These are phyloP conservation scores for Alternaria sp. DNA, from an alignment of 2,329 filamentous ascomycete species.

Conservation along the genomic window DNA sequence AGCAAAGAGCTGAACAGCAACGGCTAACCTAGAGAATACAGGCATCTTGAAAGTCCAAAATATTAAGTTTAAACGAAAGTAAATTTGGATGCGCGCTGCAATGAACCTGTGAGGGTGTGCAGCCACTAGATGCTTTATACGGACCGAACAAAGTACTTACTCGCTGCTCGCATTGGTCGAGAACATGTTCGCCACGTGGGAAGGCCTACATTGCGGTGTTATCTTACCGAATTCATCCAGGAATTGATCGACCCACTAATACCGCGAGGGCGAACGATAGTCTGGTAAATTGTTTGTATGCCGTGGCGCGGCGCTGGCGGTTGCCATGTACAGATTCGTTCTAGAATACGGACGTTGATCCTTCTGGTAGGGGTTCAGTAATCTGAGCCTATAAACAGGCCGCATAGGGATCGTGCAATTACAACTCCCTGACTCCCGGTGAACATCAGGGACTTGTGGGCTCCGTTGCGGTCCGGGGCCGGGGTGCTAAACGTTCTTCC, in stretches of 20 bases:
- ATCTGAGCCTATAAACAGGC: neutral
- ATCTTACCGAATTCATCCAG: conserved; percentile 2
- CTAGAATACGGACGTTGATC: conserved; percentile 3
- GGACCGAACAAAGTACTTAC: conserved; percentile 3
- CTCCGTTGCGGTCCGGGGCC: neutral
- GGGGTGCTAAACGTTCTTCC: neutral
- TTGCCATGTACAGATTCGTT: neutral
- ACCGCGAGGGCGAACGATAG: neutral
- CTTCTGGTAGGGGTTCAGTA: neutral
- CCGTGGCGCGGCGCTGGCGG: conserved; percentile 1
- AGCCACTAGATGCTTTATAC: conserved; percentile 26
- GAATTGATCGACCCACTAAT: conserved; percentile 2
- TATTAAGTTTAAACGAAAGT: conserved; percentile 24
- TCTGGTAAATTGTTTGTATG: conserved; percentile 10
- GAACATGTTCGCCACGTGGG: conserved; percentile 17
- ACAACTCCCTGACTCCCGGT: conserved; percentile 1
- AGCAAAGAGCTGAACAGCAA: conserved; percentile 31
- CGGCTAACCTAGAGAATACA: conserved; percentile 33
- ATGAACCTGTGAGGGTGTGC: conserved; percentile 4
- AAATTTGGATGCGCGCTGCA: conserved; percentile 5
- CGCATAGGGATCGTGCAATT: neutral
- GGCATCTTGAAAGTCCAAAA: conserved; percentile 26
- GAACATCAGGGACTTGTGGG: conserved; percentile 10
- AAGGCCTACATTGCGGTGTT: conserved; percentile 14
- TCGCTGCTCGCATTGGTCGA: conserved; percentile 18